A percentile compares a stretch with the other conserved stretches of the same genome.
Evolutionary conservation across 1,284 basidiomycete species (phyloP).

Genomic region (Sanghuangporus weigelae): DNA sequence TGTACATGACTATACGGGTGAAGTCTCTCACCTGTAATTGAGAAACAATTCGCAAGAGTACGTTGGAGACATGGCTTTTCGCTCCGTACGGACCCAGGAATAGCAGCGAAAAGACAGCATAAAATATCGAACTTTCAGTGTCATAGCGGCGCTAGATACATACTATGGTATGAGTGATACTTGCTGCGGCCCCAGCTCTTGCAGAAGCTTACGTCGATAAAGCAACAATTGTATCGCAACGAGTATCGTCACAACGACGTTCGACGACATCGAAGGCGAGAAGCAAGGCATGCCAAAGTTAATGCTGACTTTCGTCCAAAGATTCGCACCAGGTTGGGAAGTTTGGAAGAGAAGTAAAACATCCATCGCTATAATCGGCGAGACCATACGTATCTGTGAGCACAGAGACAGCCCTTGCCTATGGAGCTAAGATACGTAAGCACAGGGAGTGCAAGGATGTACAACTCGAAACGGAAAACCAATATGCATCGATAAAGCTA

Average conservation of each 20-base stretch:
- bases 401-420: slow-evolving; percentile 10
- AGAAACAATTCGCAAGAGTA: slow-evolving; percentile 25
- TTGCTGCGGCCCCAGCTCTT: slow-evolving; percentile 11
- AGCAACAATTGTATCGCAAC: slow-evolving; percentile 31
- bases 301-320: slow-evolving; percentile 18
- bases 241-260: slow-evolving; percentile 32
- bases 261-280: slow-evolving; percentile 32
- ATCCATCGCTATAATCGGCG: slow-evolving; percentile 17
- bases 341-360: slow-evolving; percentile 22
- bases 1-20: background rate
- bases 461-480: slow-evolving; percentile 22
- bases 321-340: slow-evolving; percentile 19
- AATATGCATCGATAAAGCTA: slow-evolving; percentile 26
- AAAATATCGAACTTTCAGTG: slow-evolving; percentile 20
- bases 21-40: slow-evolving; percentile 4
- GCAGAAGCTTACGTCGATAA: slow-evolving; percentile 19
- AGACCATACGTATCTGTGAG: background rate
- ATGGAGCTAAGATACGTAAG: slow-evolving; percentile 20
- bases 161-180: slow-evolving; percentile 21
- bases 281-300: slow-evolving; percentile 27
- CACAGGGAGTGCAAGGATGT: slow-evolving; percentile 22
- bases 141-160: slow-evolving; percentile 27
- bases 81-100: slow-evolving; percentile 28
- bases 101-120: slow-evolving; percentile 26
- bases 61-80: slow-evolving; percentile 21